These are phyloP conservation scores for Phytophthora constricta DNA, from an alignment of 352 stramenopile genomes.

Conservation along the genomic window DNA sequence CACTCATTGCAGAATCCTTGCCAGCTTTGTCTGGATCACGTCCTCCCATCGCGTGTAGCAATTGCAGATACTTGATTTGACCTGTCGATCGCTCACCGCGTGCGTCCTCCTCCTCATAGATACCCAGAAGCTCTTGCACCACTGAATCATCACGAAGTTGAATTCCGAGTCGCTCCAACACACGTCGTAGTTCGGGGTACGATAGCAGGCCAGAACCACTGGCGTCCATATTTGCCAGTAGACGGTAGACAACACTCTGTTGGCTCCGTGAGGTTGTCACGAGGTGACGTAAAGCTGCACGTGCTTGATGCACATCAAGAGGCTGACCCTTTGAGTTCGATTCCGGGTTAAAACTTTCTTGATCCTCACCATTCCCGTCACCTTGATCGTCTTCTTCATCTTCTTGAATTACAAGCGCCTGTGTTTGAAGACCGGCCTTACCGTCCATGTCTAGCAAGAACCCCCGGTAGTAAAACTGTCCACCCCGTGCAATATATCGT, in stretches of 20 bases:
- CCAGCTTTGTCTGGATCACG: slow-evolving; percentile 61
- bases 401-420: slow-evolving; percentile 66
- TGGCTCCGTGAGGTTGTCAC: slow-evolving; percentile 49
- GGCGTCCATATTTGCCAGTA: slow-evolving; percentile 65
- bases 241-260: slow-evolving; percentile 67
- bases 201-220: slow-evolving; percentile 57
- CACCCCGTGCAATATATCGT: slow-evolving; percentile 56
- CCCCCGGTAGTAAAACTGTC: slow-evolving; percentile 72
- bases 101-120: slow-evolving; percentile 69
- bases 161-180: slow-evolving; percentile 64
- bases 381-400: slow-evolving; percentile 42
- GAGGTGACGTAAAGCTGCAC: slow-evolving; percentile 57
- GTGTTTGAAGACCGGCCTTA: slow-evolving; percentile 51
- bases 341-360: slow-evolving; percentile 33
- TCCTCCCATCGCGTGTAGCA: slow-evolving; percentile 67
- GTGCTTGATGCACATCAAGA: slow-evolving; percentile 56
- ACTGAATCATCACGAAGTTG: slow-evolving; percentile 43
- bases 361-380: slow-evolving; percentile 14
- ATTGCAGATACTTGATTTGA: slow-evolving; percentile 65
- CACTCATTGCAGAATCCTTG: slow-evolving; percentile 65
- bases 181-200: slow-evolving; percentile 66
- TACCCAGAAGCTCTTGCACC: slow-evolving; percentile 44
- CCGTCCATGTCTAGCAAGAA: slow-evolving; percentile 74
- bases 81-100: slow-evolving; percentile 45
- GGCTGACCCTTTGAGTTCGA: background rate